These are phyloP conservation scores for Xylogone sp. DNA, from an alignment of 2,329 filamentous ascomycete genomes.

Conservation along the genomic window DNA sequence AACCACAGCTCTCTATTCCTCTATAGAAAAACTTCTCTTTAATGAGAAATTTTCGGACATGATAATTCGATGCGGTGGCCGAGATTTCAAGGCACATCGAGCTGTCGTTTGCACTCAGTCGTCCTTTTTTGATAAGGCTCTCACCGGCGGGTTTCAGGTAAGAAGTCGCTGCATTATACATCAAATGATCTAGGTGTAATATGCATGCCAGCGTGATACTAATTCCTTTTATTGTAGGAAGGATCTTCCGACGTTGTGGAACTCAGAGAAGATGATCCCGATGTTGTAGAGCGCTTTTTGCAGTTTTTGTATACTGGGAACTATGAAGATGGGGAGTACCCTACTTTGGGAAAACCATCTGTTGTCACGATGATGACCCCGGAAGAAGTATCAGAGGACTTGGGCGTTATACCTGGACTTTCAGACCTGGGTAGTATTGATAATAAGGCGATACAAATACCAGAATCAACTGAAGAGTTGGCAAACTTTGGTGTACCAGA, in stretches of 20 bases:
- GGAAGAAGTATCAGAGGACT: not conserved
- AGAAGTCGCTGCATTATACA: too few relatives aligned
- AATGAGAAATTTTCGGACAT: constrained; percentile 17
- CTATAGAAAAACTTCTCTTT: not conserved
- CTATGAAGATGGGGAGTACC: constrained; percentile 40
- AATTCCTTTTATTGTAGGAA: not conserved
- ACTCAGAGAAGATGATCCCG: constrained; percentile 63
- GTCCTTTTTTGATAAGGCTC: constrained; percentile 4
- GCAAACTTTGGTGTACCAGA: too few relatives aligned
- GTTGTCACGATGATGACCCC: not conserved
- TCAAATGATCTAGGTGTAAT: too few relatives aligned
- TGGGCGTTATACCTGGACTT: not conserved
- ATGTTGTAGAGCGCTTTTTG: constrained; percentile 74
- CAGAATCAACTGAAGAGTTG: not conserved
- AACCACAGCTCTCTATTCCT: not conserved
- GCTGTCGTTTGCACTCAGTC: constrained; percentile 16
- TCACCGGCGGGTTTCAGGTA: constrained; percentile 9
- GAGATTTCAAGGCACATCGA: constrained; percentile 13
- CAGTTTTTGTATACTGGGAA: constrained; percentile 83
- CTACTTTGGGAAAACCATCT: not conserved
- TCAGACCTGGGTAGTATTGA: not conserved
- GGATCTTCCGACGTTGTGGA: constrained; percentile 38
- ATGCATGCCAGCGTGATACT: not conserved
- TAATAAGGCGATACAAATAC: not conserved
- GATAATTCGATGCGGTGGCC: constrained; percentile 11